Evolutionary conservation across 305 asterid genomes (phyloP), one percentile per base, ranked within the genome.

Genomic region (Fraxinus platypoda): DNA sequence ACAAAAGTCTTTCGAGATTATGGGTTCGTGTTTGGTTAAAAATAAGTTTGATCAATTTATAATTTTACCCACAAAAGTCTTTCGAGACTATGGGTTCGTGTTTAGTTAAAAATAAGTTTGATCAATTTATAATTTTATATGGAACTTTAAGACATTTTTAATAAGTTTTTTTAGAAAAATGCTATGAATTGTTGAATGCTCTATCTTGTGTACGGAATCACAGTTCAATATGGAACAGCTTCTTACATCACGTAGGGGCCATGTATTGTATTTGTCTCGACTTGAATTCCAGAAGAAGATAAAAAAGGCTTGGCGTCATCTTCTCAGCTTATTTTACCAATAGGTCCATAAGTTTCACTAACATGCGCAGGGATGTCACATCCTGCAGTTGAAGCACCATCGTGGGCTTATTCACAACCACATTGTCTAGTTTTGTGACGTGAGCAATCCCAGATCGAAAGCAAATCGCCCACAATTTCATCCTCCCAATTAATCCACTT

Each of bases 341-440:
- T n/a, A 28, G 19, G 6, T 28, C 37, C 37, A 66, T 68, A 28
- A 4, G 33, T 28, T 12, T 68, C 37, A 28, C 90, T 85, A 88
- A 79, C 83, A 41, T 85, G 85, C 83, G 86, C 90, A 66, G 2
- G 34, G 30, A 28, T 74, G 84, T 83, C 74, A n/a, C 82, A 34
- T 78, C 81, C 64, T 8, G 43, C 85, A n/a, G 81, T 77, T 38
- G 77, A 8, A 41, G 8, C 79, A 23, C 86, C 30, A 79, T 73
- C 89, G 85, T 82, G 83, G 88, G 73, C 84, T 85, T 77, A 82
- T 88, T 92, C 80, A 70, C 83, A 85, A 66, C 89, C 91, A 82
- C 85, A 84, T 54, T 73, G 77, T 81, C 88, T 76, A 46, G 41
- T n/a, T 52, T 26, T 31, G 74, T 28, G 31, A 30, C 31, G 31